Base-by-base conservation (phyloP, 441 rosid species). In the Erysimum cheiri region DNA sequence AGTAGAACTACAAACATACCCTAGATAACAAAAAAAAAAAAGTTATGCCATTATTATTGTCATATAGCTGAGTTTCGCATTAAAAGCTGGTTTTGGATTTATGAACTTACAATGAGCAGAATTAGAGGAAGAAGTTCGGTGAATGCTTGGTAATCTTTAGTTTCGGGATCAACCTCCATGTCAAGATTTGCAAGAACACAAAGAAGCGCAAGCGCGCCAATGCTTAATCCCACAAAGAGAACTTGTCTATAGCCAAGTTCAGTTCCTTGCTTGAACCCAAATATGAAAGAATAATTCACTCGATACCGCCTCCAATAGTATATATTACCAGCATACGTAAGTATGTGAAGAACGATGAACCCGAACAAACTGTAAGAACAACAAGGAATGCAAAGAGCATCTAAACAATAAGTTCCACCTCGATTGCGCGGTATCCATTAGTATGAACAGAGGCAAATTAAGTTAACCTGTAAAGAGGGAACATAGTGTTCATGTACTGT, bases 381-480 rank as follows among this genome's bases (percentile, higher is more conserved):
- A 41, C 5, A 56, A 26, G 9, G 29, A 13, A n/a, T 14, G 4
- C 8, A 19, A 5, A 50, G 2, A 10, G 7, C 46, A 39, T 54
- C 0, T 6, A 36, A 46, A 46, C 24, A 32, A 17, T 49, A 58
- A 11, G 47, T n/a, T 24, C 13, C 43, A 10, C 32, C 2, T 1
- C 1, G 6, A 41, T 22, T 39, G 8, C 8, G n/a, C 3, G 8
- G 10, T 40, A n/a, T 2, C 24, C 8, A 26, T 28, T 41, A 24
- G 12, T 4, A 3, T 17, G 5, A 60, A 41, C 37, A 26, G 35
- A 26, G 2, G 48, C 2, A 60, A 13, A 6, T 4, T 26, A 26
- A 3, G 36, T 60, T 40, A 0, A 80, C 96, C 89, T 89, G 64
- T 90, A 88, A 43, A 87, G 92, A 35, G 97, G 96, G 69, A 90